Base-by-base conservation (phyloP, 2,329 filamentous ascomycete genomes). In the Ascochyta pisi region DNA sequence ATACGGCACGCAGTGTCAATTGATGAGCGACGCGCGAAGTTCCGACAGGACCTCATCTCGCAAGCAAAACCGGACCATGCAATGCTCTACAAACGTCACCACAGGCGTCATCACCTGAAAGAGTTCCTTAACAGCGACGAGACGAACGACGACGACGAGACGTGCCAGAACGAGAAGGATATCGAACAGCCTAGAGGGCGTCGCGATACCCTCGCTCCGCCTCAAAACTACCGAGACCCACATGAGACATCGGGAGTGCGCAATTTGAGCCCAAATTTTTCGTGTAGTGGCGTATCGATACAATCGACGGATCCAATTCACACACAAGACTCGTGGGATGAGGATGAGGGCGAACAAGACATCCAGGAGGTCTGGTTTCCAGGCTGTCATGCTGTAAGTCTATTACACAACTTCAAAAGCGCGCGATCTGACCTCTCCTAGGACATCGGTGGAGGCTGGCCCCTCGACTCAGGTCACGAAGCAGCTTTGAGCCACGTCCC, bases 311-410 rank as follows among this genome's bases (percentile, higher is more conserved):
- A 69, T 16, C 64, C 59, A 15, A 58, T 68, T 3, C 61, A 65
- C 13, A 64, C 65, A 2, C 57, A 58, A 44, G 54, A 68, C 16
- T 65, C 64, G 3, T 61, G 62, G 24, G 67, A 70, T 24, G 68
- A 71, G 13, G 74, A 79, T 0, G 77, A 80, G 6, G 78, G 78
- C 0, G 79, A 82, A 1, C 90, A 93, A 67, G 89, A 94, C 62
- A 89, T 94, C 43, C 84, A 90, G 56, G 91, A 95, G 66, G 84
- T 94, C 0, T 91, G 89, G 88, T 95, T 95, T 66, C 82, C 90
- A 0, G 91, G 91, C 8, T 87, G 88, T 10, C 91, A 96, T 60
- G 90, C 86, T 1, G 74, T 77, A 60, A 63, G 71, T 67, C 2
- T 15, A 13, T 9, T 12, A 3, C 23, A 13, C 33, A 37, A 34